Conservation (phyloP, 2,329 filamentous ascomycete species). For the Hortaea werneckii region DNA sequence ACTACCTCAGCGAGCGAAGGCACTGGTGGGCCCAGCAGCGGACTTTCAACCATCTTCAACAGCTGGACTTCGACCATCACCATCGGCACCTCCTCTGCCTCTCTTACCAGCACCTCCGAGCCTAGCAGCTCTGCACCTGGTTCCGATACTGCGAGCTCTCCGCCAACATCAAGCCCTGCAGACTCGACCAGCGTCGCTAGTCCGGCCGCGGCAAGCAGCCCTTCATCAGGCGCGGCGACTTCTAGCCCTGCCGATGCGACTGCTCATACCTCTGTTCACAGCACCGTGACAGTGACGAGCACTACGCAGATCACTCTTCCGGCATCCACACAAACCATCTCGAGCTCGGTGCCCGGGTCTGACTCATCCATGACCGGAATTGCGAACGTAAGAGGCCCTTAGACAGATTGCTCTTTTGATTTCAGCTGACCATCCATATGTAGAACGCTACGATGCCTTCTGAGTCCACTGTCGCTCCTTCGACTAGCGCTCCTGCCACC, state of each 20-base stretch:
- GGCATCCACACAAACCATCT: background rate
- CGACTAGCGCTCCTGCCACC: conserved; percentile 1
- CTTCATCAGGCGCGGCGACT: background rate
- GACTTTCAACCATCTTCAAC: conserved; percentile 7
- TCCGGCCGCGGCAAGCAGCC: background rate
- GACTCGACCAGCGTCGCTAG: background rate
- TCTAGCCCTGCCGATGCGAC: conserved; percentile 1
- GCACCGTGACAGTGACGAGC: conserved; percentile 6
- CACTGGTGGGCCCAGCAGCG: background rate
- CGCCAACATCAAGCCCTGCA: background rate
- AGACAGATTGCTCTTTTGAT: no score
- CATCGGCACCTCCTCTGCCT: conserved; percentile 4
- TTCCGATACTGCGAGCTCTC: background rate
- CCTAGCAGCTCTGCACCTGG: background rate
- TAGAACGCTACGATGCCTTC: conserved; percentile 7
- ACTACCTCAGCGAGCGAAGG: background rate
- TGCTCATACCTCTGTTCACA: background rate
- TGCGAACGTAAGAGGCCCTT: conserved; percentile 9
- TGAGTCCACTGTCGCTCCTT: background rate
- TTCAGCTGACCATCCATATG: conserved; percentile 3
- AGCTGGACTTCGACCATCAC: conserved; percentile 11
- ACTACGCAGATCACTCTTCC: conserved; percentile 5
- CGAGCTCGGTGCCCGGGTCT: background rate
- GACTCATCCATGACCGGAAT: conserved; percentile 3
- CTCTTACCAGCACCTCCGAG: conserved; percentile 1